Percentiles rank a stretch among this genome's conserved stretches.
Conservation (phyloP, 306 rosid genomes). For the Vachellia pachyceras region DNA sequence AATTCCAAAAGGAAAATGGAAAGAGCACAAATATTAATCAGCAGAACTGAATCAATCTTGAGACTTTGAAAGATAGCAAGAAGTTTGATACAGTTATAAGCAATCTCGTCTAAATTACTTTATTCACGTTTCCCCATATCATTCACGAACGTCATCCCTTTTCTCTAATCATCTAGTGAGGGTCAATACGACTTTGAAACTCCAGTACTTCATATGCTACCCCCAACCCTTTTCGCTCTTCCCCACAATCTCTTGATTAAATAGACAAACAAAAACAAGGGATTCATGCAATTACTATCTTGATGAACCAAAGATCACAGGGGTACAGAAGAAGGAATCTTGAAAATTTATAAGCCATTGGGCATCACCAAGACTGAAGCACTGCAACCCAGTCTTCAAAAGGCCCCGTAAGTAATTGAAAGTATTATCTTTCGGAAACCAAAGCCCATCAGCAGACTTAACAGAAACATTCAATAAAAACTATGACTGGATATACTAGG, state of each 20-base stretch:
- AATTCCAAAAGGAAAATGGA: constrained; percentile 6
- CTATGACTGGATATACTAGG: constrained; percentile 5
- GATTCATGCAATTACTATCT: background rate
- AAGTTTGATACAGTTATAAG: background rate
- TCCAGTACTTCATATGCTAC: background rate
- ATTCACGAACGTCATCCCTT: background rate
- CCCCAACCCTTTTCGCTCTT: background rate
- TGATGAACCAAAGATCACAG: constrained; percentile 3
- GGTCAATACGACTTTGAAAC: background rate
- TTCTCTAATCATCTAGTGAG: background rate
- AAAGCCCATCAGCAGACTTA: constrained; percentile 33
- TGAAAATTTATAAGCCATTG: background rate
- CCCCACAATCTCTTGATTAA: background rate
- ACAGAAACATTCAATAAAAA: constrained; percentile 1
- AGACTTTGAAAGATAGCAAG: constrained; percentile 2
- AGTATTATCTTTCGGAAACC: constrained; percentile 1
- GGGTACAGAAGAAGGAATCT: constrained; percentile 9
- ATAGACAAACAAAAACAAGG: background rate
- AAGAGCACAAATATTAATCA: background rate
- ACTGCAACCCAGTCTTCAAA: constrained; percentile 18
- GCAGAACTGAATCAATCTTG: constrained; percentile 21
- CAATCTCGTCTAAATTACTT: background rate
- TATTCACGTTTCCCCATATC: background rate
- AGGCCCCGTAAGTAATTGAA: constrained; percentile 7
- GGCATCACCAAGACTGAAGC: background rate